These are phyloP conservation scores for Chlamydomonas sp. DNA, from an alignment of 139 green algal species.

Conservation along the genomic window DNA sequence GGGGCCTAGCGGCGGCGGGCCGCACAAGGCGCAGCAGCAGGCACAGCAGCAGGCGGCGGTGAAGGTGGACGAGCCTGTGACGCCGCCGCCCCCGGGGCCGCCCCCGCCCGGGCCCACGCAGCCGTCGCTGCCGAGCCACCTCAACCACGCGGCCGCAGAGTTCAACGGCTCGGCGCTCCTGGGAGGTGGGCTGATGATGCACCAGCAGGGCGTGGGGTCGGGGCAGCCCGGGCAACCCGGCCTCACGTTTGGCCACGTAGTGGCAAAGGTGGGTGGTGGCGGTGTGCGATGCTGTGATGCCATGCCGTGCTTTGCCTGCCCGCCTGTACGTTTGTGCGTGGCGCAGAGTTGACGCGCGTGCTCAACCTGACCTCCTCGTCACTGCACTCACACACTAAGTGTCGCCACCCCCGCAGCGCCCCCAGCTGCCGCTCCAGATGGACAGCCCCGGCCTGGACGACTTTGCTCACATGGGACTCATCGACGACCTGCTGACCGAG, in stretches of 20 bases:
- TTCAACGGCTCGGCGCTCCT: conserved; percentile 14
- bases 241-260: not conserved
- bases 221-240: not conserved
- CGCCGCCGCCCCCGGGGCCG: not conserved
- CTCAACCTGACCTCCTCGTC: no score
- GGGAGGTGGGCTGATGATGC: conserved; percentile 7
- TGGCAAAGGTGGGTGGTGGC: conserved; percentile 11
- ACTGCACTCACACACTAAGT: no score
- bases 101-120: no score
- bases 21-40: no score
- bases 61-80: not conserved
- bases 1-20: no score
- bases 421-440: not conserved
- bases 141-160: conserved; percentile 16
- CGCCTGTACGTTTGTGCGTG: no score
- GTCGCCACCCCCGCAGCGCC: conserved; percentile 8
- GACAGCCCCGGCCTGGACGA: conserved; percentile 67
- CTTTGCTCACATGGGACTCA: conserved; percentile 78
- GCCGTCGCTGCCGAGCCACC: not conserved
- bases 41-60: no score
- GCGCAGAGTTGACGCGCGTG: no score
- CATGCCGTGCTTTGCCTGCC: no score
- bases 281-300: no score
- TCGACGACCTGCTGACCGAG: conserved; percentile 60
- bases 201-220: not conserved